These are phyloP conservation scores for Coemansia umbellata DNA, from an alignment of 192 early-diverging fungal species.

Conservation along the genomic window DNA sequence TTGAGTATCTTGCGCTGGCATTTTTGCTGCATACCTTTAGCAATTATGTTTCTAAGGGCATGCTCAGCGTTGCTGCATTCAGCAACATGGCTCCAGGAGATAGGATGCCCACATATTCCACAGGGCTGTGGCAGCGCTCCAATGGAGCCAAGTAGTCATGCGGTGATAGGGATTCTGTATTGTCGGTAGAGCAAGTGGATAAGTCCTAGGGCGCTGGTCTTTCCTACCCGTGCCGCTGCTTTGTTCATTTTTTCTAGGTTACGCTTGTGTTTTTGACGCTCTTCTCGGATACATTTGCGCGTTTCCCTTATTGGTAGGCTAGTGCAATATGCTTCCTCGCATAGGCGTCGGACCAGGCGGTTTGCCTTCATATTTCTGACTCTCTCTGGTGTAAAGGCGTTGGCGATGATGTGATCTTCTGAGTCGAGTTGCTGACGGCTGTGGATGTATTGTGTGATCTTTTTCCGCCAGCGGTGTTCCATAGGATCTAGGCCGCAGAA, in stretches of 20 bases:
- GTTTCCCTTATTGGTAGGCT: too few species aligned
- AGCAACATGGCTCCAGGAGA: neutral
- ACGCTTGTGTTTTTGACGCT: neutral
- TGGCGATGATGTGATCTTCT: neutral
- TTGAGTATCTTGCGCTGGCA: neutral
- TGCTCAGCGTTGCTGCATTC: neutral
- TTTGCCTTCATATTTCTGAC: neutral
- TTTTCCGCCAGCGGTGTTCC: neutral
- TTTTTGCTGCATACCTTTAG: neutral
- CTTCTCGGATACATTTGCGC: too few species aligned
- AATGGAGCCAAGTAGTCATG: neutral
- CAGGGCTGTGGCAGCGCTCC: neutral
- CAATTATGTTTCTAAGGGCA: neutral
- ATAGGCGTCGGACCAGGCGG: neutral
- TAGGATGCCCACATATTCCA: neutral
- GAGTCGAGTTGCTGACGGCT: neutral
- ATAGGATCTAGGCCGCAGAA: too few species aligned
- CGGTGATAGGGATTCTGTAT: slow-evolving; percentile 1
- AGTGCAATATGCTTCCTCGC: too few species aligned
- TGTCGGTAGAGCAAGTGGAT: neutral
- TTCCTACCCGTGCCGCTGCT: neutral
- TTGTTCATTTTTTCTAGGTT: neutral
- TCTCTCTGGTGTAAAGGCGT: neutral
- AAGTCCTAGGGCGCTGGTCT: neutral
- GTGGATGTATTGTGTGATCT: neutral